A percentile compares a stretch with the other conserved stretches of the same genome.
phyloP scores from a whole-genome alignment of 169 alveolate genomes.

The Cryptosporidium sp. region DNA sequence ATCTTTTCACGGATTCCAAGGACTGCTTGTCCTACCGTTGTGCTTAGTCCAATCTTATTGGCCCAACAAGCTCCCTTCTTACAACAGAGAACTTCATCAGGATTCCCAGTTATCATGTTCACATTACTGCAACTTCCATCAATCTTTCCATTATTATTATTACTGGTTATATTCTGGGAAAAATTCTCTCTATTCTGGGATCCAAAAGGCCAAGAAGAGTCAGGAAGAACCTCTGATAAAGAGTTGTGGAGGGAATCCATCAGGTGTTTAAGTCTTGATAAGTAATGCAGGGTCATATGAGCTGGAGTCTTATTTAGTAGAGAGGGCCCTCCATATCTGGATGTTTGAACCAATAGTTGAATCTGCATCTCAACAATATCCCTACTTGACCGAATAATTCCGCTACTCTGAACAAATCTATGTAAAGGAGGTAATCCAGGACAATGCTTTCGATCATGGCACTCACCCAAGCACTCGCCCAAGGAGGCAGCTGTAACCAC shows the following conservation, averaged over 20 bases:
- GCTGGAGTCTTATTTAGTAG: conserved; percentile 62
- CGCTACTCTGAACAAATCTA: conserved; percentile 69
- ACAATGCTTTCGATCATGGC: conserved; percentile 58
- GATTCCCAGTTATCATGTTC: neutral
- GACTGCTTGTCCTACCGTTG: conserved; percentile 64
- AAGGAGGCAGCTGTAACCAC: conserved; percentile 68
- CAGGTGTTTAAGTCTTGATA: conserved; percentile 43
- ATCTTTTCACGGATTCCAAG: conserved; percentile 55
- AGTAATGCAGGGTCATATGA: conserved; percentile 53
- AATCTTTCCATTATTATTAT: neutral
- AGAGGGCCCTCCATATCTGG: conserved; percentile 56
- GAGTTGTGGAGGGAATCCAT: conserved; percentile 35
- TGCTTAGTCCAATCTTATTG: conserved; percentile 40
- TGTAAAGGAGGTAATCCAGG: conserved; percentile 68
- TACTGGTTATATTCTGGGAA: neutral
- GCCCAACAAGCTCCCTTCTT: conserved; percentile 45
- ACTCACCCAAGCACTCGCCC: conserved; percentile 61
- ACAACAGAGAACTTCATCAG: neutral
- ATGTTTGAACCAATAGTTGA: conserved; percentile 54
- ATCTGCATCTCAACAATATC: conserved; percentile 69
- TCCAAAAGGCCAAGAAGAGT: conserved; percentile 21
- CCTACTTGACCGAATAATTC: conserved; percentile 38
- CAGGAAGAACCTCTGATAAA: neutral
- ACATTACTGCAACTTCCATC: neutral
- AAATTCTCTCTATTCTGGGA: neutral